Evolutionary conservation across 805 yeast species (phyloP).

Genomic region (Hyphopichia homilentoma): DNA sequence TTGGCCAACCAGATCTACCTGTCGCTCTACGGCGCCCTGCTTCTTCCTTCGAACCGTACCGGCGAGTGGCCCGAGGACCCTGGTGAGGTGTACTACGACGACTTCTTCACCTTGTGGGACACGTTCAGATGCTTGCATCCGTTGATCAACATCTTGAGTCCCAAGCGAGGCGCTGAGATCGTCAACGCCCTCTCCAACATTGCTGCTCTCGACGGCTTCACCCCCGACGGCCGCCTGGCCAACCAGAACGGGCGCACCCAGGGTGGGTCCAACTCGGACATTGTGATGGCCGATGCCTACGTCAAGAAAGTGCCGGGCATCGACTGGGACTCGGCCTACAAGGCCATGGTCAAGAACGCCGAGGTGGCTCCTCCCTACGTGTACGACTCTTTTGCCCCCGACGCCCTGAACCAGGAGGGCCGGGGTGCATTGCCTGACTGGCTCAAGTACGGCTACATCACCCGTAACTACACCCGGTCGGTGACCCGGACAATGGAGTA

Average conservation of each 20-base stretch:
- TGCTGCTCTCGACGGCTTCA: constrained; percentile 29
- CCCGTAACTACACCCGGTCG: constrained; percentile 26
- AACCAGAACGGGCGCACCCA: constrained; percentile 35
- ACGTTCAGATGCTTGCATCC: constrained; percentile 33
- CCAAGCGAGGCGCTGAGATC: constrained; percentile 23
- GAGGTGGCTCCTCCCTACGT: constrained; percentile 28
- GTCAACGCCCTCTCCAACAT: constrained; percentile 23
- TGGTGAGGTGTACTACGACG: constrained; percentile 23
- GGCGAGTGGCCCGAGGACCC: constrained; percentile 26
- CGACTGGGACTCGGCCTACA: constrained; percentile 27
- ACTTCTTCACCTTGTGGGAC: constrained; percentile 38
- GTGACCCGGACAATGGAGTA: constrained; percentile 35
- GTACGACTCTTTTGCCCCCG: constrained; percentile 22
- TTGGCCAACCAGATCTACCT: constrained; percentile 14
- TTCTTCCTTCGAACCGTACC: constrained; percentile 28
- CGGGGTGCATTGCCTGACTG: constrained; percentile 34
- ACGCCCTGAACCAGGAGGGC: constrained; percentile 27
- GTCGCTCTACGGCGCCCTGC: constrained; percentile 25
- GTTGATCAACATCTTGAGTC: constrained; percentile 22
- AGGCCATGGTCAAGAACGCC: constrained; percentile 32
- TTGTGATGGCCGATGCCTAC: constrained; percentile 33
- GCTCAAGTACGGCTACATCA: constrained; percentile 26
- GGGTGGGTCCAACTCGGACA: constrained; percentile 36
- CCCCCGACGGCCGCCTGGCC: constrained; percentile 35
- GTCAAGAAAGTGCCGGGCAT: constrained; percentile 20